phyloP scores from a whole-genome alignment of 2,329 filamentous ascomycete genomes.

The Hysterium pulicare region DNA sequence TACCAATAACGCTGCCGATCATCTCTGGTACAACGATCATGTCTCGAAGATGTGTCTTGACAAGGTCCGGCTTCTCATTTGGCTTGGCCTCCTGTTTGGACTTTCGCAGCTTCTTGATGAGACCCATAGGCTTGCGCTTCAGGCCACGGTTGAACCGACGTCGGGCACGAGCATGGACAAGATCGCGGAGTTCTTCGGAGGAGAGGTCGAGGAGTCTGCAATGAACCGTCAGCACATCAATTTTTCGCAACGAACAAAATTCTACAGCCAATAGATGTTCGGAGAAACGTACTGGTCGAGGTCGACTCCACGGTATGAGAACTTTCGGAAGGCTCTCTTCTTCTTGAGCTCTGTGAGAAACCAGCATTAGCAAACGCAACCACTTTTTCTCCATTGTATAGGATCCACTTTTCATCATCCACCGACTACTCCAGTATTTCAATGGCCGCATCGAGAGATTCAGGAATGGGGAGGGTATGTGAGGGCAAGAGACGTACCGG shows the following conservation, averaged over 20 bases:
- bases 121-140: conserved; percentile 99
- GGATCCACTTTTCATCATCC: not conserved
- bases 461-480: conserved; percentile 11
- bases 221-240: conserved; percentile 16
- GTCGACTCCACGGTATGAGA: conserved; percentile 98
- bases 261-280: conserved; percentile 1
- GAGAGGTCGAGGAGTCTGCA: conserved; percentile 93
- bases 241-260: conserved; percentile 26
- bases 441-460: conserved; percentile 5
- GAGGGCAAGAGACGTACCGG: conserved; percentile 53
- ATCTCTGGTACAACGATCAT: conserved; percentile 99
- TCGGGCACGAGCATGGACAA: conserved; percentile 97
- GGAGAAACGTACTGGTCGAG: conserved; percentile 84
- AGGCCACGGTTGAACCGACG: conserved; percentile 99
- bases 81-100: conserved; percentile 98
- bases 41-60: conserved; percentile 99
- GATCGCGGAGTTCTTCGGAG: conserved; percentile 97
- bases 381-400: not conserved
- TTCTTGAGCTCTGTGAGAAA: conserved; percentile 81
- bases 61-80: conserved; percentile 99
- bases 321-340: conserved; percentile 99
- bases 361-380: conserved; percentile 19
- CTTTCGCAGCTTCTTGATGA: conserved; percentile 99
- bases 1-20: conserved; percentile 97
- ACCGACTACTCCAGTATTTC: not conserved